Conservation (phyloP, 257 asterid genomes). For the Gentiana straminea region DNA sequence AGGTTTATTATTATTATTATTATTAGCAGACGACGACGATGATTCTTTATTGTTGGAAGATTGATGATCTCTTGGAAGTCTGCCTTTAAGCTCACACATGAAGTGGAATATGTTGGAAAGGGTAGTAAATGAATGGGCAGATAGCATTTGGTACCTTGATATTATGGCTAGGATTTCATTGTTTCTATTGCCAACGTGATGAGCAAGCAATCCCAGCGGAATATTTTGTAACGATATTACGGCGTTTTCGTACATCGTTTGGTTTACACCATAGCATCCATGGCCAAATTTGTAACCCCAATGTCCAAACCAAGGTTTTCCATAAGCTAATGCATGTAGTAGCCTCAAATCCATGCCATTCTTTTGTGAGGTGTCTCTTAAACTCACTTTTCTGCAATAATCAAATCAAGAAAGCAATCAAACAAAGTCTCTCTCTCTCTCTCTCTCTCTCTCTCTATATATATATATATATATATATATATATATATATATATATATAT, state of each 20-base stretch:
- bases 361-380: conserved; percentile 61
- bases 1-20: too few relatives aligned
- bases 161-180: conserved; percentile 41
- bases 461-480: too few relatives aligned
- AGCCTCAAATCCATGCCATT: conserved; percentile 78
- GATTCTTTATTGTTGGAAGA: conserved; percentile 7
- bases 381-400: conserved; percentile 67
- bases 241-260: conserved; percentile 48
- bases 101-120: conserved; percentile 57
- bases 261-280: conserved; percentile 58
- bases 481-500: too few relatives aligned
- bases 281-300: conserved; percentile 74
- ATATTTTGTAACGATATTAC: conserved; percentile 45
- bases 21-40: conserved; percentile 14
- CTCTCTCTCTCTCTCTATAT: too few relatives aligned
- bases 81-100: conserved; percentile 54
- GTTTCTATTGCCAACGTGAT: conserved; percentile 21
- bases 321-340: conserved; percentile 60
- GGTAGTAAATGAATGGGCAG: conserved; percentile 55
- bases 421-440: too few relatives aligned
- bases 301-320: conserved; percentile 79
- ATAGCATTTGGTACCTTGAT: conserved; percentile 57
- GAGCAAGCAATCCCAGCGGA: conserved; percentile 49
- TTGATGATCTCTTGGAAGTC: conserved; percentile 43
- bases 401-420: too few relatives aligned